phyloP scores from a whole-genome alignment of 2,329 filamentous ascomycete species.

The Saccharata proteae region DNA sequence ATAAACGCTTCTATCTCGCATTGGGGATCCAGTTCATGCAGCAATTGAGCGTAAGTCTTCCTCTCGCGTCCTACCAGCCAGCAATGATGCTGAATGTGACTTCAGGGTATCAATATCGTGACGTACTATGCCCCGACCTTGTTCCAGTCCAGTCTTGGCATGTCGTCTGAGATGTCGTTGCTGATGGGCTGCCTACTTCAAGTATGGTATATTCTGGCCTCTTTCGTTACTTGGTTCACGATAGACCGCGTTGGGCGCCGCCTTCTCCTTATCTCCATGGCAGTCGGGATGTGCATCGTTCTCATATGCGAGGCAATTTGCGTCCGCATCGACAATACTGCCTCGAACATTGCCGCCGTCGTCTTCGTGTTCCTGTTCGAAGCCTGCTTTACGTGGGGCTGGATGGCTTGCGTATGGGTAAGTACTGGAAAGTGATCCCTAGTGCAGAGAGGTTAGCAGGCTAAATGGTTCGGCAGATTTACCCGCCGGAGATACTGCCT shows the following conservation, averaged over 20 bases:
- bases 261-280: slow-evolving; percentile 31
- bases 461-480: slow-evolving; percentile 29
- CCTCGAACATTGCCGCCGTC: too few relatives aligned
- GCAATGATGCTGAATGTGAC: too few relatives aligned
- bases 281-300: slow-evolving; percentile 15
- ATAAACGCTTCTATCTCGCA: slow-evolving; percentile 18
- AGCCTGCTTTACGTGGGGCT: too few relatives aligned
- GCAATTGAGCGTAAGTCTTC: slow-evolving; percentile 27
- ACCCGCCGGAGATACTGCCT: slow-evolving; percentile 30
- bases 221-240: slow-evolving; percentile 35
- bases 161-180: slow-evolving; percentile 32
- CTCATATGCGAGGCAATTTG: background rate
- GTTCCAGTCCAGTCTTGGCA: slow-evolving; percentile 34
- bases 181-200: slow-evolving; percentile 43
- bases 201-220: slow-evolving; percentile 33
- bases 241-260: slow-evolving; percentile 36
- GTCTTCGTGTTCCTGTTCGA: too few relatives aligned
- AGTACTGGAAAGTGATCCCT: too few relatives aligned
- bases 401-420: too few relatives aligned
- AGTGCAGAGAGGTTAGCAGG: too few relatives aligned
- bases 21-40: slow-evolving; percentile 24
- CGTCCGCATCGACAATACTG: too few relatives aligned
- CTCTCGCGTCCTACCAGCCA: background rate
- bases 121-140: slow-evolving; percentile 34
- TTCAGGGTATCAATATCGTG: background rate